phyloP scores from a whole-genome alignment of 2,329 filamentous ascomycete genomes.

The Erysiphe pulchra region DNA sequence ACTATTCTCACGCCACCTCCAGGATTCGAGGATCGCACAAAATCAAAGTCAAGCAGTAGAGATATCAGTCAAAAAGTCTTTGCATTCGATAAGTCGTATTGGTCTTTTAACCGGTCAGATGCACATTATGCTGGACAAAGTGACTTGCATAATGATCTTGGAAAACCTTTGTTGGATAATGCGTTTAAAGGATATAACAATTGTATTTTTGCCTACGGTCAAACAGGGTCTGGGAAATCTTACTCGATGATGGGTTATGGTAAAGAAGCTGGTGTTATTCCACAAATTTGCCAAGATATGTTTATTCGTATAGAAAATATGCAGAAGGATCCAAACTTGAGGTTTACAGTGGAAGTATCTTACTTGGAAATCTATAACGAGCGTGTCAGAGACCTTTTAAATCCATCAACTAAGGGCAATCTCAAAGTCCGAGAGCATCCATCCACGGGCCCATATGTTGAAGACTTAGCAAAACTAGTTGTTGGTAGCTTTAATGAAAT shows the following conservation, averaged over 20 bases:
- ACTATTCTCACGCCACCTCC: constrained; percentile 59
- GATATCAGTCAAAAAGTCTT: constrained; percentile 58
- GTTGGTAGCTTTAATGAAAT: constrained; percentile 89
- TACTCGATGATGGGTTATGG: constrained; percentile 99
- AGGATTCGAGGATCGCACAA: constrained; percentile 24
- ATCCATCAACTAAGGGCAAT: constrained; percentile 86
- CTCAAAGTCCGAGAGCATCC: constrained; percentile 94
- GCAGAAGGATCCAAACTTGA: constrained; percentile 46
- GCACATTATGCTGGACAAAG: constrained; percentile 73
- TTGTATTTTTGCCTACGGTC: constrained; percentile 97
- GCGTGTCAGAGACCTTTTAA: constrained; percentile 79
- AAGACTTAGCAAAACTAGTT: constrained; percentile 85
- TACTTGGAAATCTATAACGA: constrained; percentile 99
- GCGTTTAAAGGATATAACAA: constrained; percentile 98
- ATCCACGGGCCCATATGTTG: constrained; percentile 89
- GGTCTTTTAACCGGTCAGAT: constrained; percentile 76
- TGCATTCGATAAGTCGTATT: constrained; percentile 92
- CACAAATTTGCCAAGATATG: constrained; percentile 93
- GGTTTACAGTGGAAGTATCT: constrained; percentile 88
- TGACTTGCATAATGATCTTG: constrained; percentile 67
- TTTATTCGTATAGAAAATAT: constrained; percentile 59
- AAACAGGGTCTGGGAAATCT: constrained; percentile 94
- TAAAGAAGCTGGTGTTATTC: constrained; percentile 83
- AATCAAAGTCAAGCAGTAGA: constrained; percentile 38
- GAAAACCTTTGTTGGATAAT: constrained; percentile 80